phyloP scores from a whole-genome alignment of 75 land plant genomes.

The Pinus albicaulis region DNA sequence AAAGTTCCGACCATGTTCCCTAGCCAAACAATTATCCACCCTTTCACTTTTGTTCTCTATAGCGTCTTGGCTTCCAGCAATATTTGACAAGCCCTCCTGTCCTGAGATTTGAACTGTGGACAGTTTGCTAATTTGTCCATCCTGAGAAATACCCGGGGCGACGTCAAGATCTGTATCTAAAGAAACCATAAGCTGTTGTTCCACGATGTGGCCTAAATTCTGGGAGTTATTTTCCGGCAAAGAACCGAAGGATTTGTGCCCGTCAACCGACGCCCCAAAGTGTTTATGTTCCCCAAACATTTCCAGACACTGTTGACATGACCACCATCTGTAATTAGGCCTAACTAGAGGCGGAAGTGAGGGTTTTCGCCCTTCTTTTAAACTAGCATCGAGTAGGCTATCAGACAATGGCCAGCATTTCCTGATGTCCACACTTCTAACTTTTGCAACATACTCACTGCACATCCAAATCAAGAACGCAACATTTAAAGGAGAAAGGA shows the following conservation, averaged over 20 bases:
- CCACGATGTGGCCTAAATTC: not conserved
- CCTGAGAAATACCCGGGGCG: not conserved
- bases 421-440: slow-evolving; percentile 3
- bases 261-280: not conserved
- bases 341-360: slow-evolving; percentile 3
- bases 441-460: slow-evolving; percentile 6
- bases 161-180: not conserved
- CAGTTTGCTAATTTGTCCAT: not conserved
- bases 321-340: not conserved
- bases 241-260: too few relatives aligned
- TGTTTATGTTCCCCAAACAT: not conserved
- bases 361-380: not conserved
- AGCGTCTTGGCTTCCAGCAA: not conserved
- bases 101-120: not conserved
- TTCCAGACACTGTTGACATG: not conserved
- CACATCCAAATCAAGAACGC: too few relatives aligned
- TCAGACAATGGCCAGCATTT: slow-evolving; percentile 6
- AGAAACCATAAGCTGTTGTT: not conserved
- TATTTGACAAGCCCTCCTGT: not conserved
- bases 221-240: not conserved
- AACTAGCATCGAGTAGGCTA: not conserved
- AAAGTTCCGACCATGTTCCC: not conserved
- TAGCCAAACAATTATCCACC: too few relatives aligned
- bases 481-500: too few relatives aligned
- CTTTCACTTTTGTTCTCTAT: not conserved